phyloP scores from a whole-genome alignment of 208 protist species.

The Phytomonas serpens region DNA sequence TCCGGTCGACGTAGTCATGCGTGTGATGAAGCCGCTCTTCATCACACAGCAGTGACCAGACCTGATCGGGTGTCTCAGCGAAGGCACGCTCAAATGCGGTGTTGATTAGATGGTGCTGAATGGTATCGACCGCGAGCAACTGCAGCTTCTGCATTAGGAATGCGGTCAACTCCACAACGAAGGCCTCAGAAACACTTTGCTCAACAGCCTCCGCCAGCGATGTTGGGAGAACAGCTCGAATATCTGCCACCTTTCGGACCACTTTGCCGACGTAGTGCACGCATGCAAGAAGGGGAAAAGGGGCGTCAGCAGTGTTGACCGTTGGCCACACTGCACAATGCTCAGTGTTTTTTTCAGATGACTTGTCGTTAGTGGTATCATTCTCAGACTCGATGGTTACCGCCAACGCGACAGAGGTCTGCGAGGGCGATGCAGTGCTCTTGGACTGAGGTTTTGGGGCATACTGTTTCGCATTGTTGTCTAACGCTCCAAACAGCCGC shows the following conservation, averaged over 20 bases:
- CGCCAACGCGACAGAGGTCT: neutral
- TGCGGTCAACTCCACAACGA: slow-evolving; percentile 57
- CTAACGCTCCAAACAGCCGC: slow-evolving; percentile 24
- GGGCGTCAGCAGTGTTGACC: slow-evolving; percentile 23
- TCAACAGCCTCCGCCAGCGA: slow-evolving; percentile 50
- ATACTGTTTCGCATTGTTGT: neutral
- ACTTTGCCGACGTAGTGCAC: slow-evolving; percentile 75
- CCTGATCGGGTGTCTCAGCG: slow-evolving; percentile 24
- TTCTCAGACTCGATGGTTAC: neutral
- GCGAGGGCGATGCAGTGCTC: neutral
- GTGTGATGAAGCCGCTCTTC: slow-evolving; percentile 32
- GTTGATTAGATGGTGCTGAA: slow-evolving; percentile 50
- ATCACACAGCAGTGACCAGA: slow-evolving; percentile 51
- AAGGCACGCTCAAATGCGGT: slow-evolving; percentile 69
- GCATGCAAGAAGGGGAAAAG: slow-evolving; percentile 52
- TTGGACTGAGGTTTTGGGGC: neutral
- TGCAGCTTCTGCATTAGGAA: slow-evolving; percentile 68
- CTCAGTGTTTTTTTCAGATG: neutral
- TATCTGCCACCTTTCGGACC: slow-evolving; percentile 47
- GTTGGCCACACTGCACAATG: slow-evolving; percentile 45
- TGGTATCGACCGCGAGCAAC: slow-evolving; percentile 37
- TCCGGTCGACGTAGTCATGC: slow-evolving; percentile 41
- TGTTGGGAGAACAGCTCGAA: slow-evolving; percentile 37
- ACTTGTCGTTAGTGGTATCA: neutral
- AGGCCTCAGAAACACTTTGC: slow-evolving; percentile 46